Base-by-base conservation (phyloP, 176 grass and related monocot genomes). In the Oryza meyeriana region DNA sequence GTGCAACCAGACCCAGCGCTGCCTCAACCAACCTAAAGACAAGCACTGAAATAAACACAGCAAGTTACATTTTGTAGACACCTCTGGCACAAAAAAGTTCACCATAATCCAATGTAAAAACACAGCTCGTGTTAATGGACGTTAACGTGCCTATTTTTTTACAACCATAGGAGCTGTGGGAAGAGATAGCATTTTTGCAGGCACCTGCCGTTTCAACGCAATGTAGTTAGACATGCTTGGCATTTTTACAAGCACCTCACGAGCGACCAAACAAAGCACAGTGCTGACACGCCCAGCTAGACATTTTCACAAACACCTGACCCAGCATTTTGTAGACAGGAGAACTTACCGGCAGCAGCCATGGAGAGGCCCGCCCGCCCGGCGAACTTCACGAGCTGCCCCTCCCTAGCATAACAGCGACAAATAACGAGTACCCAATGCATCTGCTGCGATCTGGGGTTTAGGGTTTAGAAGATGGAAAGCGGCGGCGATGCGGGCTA, bases 11-110 rank as follows among this genome's bases (percentile, higher is more conserved):
- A 26, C 77, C 86, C 22, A 86, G 61, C 16, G 58, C 81, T 50
- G 81, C 77, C 80, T 95, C 87, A 86, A 93, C 30, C 59, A 81
- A 74, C 78, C 90, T 91, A 69, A 93, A 61, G 64, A 85, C 2
- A 42, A 89, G 69, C 47, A 84, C 95, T 95, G 90, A 48, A 90
- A 88, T 38, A 75, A 72, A 18, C 20, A 16, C 14, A 45, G 50
- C 20, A 70, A 42, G 74, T 86, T 78, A 82, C 25, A 66, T 25
- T 27, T 29, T 76, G 33, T 35, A 42, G 24, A 14, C 58, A 85
- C 7, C 42, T 42, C 65, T 72, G 34, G 52, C 31, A 55, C 7
- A 79, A 38, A 1, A 22, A 64, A 47, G 64, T 24, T 47, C 30
- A n/a, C 31, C 4, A 0, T 39, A 27, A 38, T 24, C 30, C 45